Evolutionary conservation across 106 monocot species (phyloP).

Genomic region (Dioscorea alata): DNA sequence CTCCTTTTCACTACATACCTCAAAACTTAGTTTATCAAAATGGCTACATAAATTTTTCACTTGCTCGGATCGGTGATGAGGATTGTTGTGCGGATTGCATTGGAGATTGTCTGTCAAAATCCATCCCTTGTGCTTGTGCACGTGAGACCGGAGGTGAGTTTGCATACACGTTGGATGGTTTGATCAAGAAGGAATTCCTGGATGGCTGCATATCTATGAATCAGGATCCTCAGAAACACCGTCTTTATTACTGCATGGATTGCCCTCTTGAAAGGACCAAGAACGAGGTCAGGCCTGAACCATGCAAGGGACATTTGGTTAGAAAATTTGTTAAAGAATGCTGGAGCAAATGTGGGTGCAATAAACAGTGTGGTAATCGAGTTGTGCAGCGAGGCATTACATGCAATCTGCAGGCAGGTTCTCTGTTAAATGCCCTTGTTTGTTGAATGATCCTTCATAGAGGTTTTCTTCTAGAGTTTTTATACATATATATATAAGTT

Average conservation of each 20-base stretch:
- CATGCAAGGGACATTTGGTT: constrained; percentile 67
- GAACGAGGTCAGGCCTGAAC: constrained; percentile 42
- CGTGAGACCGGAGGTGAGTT: constrained; percentile 75
- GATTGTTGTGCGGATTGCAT: constrained; percentile 73
- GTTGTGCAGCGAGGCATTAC: constrained; percentile 82
- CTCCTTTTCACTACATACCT: constrained; percentile 61
- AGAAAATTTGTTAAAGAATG: constrained; percentile 85
- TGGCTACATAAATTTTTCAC: constrained; percentile 70
- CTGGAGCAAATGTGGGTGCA: constrained; percentile 92
- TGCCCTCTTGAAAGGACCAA: constrained; percentile 72
- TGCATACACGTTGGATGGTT: constrained; percentile 69
- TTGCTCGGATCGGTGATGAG: constrained; percentile 91
- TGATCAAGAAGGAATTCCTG: constrained; percentile 51
- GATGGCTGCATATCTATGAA: constrained; percentile 48
- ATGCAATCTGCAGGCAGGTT: constrained; percentile 48
- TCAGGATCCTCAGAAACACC: constrained; percentile 25
- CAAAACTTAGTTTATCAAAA: constrained; percentile 62
- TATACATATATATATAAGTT: no score
- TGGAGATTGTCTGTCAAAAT: constrained; percentile 58
- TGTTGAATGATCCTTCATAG: no score
- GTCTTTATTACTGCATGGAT: constrained; percentile 50
- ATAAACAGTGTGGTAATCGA: constrained; percentile 70
- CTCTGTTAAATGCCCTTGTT: not conserved
- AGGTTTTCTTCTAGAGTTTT: no score
- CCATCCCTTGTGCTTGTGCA: constrained; percentile 80